A percentile compares a stretch with the other conserved stretches of the same genome.
These are phyloP conservation scores for Zygosaccharomyces lentus DNA, from an alignment of 805 yeast species.

Conservation along the genomic window DNA sequence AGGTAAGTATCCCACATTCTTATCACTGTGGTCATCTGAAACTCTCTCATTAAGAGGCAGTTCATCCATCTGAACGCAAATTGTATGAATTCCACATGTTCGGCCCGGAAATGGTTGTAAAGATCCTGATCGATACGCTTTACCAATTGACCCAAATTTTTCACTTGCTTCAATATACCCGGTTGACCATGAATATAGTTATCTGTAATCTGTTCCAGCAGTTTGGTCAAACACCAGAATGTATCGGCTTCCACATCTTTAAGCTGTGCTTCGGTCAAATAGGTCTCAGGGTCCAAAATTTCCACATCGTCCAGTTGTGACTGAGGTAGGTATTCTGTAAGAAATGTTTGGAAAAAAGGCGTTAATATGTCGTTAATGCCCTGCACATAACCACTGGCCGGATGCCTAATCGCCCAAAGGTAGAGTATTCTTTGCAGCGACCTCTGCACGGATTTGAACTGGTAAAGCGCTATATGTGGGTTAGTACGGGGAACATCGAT, in stretches of 20 bases:
- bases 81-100: constrained; percentile 91
- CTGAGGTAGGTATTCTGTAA: constrained; percentile 54
- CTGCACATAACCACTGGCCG: constrained; percentile 97
- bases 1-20: constrained; percentile 98
- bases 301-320: constrained; percentile 47
- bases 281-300: constrained; percentile 53
- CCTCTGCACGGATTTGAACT: constrained; percentile 64
- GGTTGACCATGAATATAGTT: constrained; percentile 98
- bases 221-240: constrained; percentile 91
- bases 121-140: constrained; percentile 73
- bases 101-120: constrained; percentile 67
- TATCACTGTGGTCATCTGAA: constrained; percentile 69
- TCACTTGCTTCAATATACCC: constrained; percentile 88
- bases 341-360: constrained; percentile 85
- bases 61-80: constrained; percentile 99
- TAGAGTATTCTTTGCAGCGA: constrained; percentile 78
- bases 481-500: constrained; percentile 94
- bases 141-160: constrained; percentile 70
- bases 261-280: constrained; percentile 54
- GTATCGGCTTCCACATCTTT: constrained; percentile 88
- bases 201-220: constrained; percentile 92
- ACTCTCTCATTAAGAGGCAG: constrained; percentile 91
- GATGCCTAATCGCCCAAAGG: constrained; percentile 94
- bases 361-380: constrained; percentile 94
- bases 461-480: constrained; percentile 73